A percentile compares a stretch with the other conserved stretches of the same genome.
Conservation (phyloP, 78 protist species). For the Bodo saltans region DNA sequence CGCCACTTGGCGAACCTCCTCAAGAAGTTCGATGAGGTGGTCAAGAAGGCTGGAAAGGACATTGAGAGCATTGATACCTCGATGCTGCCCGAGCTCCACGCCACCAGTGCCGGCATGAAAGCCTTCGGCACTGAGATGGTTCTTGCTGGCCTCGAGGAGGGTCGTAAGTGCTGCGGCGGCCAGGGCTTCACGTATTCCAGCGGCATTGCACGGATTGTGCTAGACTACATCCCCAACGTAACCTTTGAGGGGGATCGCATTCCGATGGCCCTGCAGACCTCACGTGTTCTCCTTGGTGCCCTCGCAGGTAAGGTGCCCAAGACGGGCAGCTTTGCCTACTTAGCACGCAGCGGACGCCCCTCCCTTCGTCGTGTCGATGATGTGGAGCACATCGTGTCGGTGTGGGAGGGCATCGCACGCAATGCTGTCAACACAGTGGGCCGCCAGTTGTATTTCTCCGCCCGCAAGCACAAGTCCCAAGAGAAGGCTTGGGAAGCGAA, state of each 20-base stretch:
- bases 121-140: slow-evolving; percentile 41
- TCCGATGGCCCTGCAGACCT: slow-evolving; percentile 38
- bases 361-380: not conserved
- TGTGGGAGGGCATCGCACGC: not conserved
- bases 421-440: not conserved
- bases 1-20: not conserved
- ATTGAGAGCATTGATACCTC: slow-evolving; percentile 11
- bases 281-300: slow-evolving; percentile 18
- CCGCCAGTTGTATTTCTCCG: not conserved
- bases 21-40: not conserved
- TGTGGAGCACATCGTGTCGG: not conserved
- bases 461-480: not conserved
- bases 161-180: slow-evolving; percentile 70
- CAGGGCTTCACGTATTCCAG: slow-evolving; percentile 56
- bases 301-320: not conserved
- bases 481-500: not conserved
- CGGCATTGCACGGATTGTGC: slow-evolving; percentile 28
- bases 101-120: slow-evolving; percentile 71
- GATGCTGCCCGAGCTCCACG: slow-evolving; percentile 59
- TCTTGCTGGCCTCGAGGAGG: slow-evolving; percentile 50
- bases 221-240: slow-evolving; percentile 21
- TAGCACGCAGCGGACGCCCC: not conserved
- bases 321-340: slow-evolving; percentile 5
- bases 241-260: slow-evolving; percentile 46
- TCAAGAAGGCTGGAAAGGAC: not conserved